Base-by-base conservation (phyloP, 1,284 basidiomycete species). In the Ustilago bromivora region DNA sequence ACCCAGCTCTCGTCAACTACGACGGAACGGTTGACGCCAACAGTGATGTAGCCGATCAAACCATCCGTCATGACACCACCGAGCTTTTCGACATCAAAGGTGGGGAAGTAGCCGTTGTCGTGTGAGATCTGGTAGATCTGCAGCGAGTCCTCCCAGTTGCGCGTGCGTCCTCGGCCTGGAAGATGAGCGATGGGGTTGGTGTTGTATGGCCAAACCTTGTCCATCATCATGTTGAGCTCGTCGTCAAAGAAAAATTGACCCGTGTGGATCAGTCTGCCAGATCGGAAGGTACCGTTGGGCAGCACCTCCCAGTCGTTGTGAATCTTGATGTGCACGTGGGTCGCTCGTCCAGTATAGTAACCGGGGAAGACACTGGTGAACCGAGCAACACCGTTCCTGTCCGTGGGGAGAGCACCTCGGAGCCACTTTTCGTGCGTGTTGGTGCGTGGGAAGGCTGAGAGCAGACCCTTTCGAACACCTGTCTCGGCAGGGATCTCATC, bases 341-440 rank as follows among this genome's bases (percentile, higher is more conserved):
- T 89, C 85, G 82, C 90, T 88, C 56, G 86, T 79, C 58, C 88
- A 78, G 81, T 82, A 77, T 87, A 88, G 83, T 87, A 92, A 0
- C 91, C 92, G 9, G 92, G 92, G 87, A 91, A 92, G 78, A 92
- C 90, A 23, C 90, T 89, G 43, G 81, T 90, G 76, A 92, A 91
- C 71, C 91, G 89, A 0, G 89, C 89, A 17, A 92, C 90, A 28
- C 92, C 92, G 73, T 90, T 90, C 66, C 86, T 86, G 85, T 92
- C 90, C 0, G 92, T 92, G 1, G 90, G 89, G 88, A 89, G 91
- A 34, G 91, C 91, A 7, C 90, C 92, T 28, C 92, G 88, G 15
- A 92, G 86, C 88, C 89, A 92, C 9, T 87, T 87, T 71, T 87
- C 87, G 66, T 87, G 80, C 51, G 85, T 77, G 68, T 86, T 86